Evolutionary conservation across 2,329 filamentous ascomycete species (phyloP).

Genomic region (Apiospora hydei): DNA sequence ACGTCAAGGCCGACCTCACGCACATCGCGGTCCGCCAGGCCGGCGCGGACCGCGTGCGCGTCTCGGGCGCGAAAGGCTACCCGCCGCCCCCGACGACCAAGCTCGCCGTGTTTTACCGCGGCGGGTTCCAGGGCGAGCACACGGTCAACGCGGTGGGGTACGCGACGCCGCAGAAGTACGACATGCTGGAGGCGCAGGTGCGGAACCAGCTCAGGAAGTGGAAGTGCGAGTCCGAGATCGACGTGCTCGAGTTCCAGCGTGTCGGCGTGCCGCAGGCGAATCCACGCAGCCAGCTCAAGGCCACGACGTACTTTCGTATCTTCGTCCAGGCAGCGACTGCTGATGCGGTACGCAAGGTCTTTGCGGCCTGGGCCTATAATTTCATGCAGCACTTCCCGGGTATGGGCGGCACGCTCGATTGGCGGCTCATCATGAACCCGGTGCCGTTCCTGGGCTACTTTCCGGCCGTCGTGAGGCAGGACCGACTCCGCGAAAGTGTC

Average conservation of each 20-base stretch:
- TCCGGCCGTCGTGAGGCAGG: slow-evolving; percentile 43
- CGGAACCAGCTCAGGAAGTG: slow-evolving; percentile 49
- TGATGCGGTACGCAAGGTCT: slow-evolving; percentile 39
- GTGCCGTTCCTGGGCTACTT: slow-evolving; percentile 51
- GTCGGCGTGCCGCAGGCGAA: slow-evolving; percentile 48
- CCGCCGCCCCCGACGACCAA: slow-evolving; percentile 60
- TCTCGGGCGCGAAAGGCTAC: slow-evolving; percentile 49
- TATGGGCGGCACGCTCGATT: slow-evolving; percentile 51
- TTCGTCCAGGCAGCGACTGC: slow-evolving; percentile 48
- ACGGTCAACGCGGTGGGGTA: slow-evolving; percentile 56
- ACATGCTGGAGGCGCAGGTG: slow-evolving; percentile 56
- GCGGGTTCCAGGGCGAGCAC: slow-evolving; percentile 55
- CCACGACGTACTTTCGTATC: slow-evolving; percentile 54
- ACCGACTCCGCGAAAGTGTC: slow-evolving; percentile 34
- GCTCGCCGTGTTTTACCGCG: slow-evolving; percentile 57
- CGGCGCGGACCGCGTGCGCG: slow-evolving; percentile 45
- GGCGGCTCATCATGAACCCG: slow-evolving; percentile 46
- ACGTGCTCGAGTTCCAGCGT: slow-evolving; percentile 61
- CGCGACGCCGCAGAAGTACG: slow-evolving; percentile 55
- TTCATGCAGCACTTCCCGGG: slow-evolving; percentile 55
- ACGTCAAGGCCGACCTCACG: slow-evolving; percentile 52
- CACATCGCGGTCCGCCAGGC: slow-evolving; percentile 46
- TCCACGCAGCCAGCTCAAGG: slow-evolving; percentile 47
- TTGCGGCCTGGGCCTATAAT: slow-evolving; percentile 41
- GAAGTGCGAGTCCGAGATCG: slow-evolving; percentile 47